Evolutionary conservation across 148 eudicot genomes (phyloP).

Genomic region (Amaranthus cruentus): DNA sequence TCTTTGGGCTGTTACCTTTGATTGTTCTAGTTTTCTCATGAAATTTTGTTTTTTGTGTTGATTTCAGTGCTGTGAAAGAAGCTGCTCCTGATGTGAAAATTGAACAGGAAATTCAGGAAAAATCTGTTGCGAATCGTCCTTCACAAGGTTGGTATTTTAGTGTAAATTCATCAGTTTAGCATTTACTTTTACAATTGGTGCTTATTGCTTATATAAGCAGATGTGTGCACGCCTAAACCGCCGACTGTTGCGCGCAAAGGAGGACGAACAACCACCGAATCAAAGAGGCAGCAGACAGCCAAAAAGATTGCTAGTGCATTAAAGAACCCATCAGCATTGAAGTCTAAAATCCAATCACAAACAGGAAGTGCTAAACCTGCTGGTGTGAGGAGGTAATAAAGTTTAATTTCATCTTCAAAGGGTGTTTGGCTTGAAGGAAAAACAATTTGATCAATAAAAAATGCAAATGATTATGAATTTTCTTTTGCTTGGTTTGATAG

Average conservation of each 20-base stretch:
- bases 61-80: constrained; percentile 25
- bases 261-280: constrained; percentile 23
- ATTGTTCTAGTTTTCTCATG: background rate
- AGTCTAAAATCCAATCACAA: constrained; percentile 43
- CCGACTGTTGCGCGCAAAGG: constrained; percentile 29
- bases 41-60: background rate
- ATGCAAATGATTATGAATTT: no score
- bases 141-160: constrained; percentile 16
- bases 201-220: constrained; percentile 1
- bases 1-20: background rate
- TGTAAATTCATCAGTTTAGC: background rate
- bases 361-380: constrained; percentile 54
- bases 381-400: constrained; percentile 44
- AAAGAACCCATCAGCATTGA: constrained; percentile 65
- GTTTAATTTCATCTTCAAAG: background rate
- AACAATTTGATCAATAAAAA: no score
- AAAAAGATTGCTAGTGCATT: constrained; percentile 56
- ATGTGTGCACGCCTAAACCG: constrained; percentile 65
- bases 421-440: no score
- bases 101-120: constrained; percentile 11
- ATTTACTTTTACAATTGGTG: background rate
- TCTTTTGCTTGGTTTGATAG: no score
- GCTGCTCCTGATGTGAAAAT: constrained; percentile 21
- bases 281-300: constrained; percentile 50
- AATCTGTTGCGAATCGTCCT: constrained; percentile 3